Evolutionary conservation across 2,329 filamentous ascomycete genomes (phyloP).

Genomic region (Thielaviopsis euricoi): DNA sequence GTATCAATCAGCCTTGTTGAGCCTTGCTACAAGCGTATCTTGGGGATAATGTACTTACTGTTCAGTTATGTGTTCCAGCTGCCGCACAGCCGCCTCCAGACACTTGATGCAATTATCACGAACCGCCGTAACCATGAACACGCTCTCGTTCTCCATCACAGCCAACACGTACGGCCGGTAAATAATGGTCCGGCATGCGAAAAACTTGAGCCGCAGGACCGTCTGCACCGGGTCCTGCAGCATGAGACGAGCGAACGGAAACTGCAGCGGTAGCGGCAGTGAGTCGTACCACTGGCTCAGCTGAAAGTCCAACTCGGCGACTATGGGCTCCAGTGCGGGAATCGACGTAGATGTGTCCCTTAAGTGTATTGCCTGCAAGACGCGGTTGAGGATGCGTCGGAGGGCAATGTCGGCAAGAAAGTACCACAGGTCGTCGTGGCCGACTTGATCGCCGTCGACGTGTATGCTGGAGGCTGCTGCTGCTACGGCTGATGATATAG

Average conservation of each 20-base stretch:
- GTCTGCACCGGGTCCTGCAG: conserved; percentile 62
- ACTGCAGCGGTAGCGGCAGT: conserved; percentile 57
- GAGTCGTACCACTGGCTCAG: conserved; percentile 74
- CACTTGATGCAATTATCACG: conserved; percentile 68
- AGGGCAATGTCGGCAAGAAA: conserved; percentile 72
- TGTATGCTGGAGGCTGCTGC: conserved; percentile 16
- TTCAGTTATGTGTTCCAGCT: conserved; percentile 62
- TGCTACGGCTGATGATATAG: not conserved
- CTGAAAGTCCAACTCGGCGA: conserved; percentile 67
- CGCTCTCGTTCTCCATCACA: conserved; percentile 61
- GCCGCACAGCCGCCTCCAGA: conserved; percentile 61
- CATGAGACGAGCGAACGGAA: conserved; percentile 52
- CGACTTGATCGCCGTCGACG: conserved; percentile 39
- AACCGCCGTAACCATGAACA: conserved; percentile 53
- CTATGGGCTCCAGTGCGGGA: conserved; percentile 58
- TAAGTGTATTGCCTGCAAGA: conserved; percentile 65
- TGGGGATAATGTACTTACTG: conserved; percentile 37
- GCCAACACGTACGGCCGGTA: conserved; percentile 71
- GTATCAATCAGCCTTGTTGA: conserved; percentile 16
- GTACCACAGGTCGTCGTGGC: conserved; percentile 70
- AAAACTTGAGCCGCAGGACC: conserved; percentile 63
- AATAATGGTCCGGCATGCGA: conserved; percentile 73
- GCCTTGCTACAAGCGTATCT: not conserved
- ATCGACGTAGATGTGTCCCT: conserved; percentile 57
- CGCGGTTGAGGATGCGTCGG: conserved; percentile 58